Percentiles rank a stretch among this genome's conserved stretches.
Conservation (phyloP, 23 red algal genomes). For the Gracilariopsis chorda region DNA sequence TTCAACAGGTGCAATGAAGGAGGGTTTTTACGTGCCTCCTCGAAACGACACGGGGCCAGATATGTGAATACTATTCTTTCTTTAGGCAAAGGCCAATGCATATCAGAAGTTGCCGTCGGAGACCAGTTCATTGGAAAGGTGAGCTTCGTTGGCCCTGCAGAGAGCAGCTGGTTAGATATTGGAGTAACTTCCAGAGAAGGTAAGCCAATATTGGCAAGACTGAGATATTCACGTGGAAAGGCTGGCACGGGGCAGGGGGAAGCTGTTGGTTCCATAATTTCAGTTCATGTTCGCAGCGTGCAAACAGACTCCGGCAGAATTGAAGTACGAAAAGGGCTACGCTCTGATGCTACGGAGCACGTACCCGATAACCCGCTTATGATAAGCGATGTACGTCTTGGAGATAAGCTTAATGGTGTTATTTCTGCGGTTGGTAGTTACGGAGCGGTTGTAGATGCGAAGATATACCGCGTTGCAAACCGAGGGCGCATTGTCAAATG, state of each 20-base stretch:
- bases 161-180: slow-evolving; percentile 54
- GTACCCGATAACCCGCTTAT: not conserved
- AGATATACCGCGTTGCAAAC: slow-evolving; percentile 4
- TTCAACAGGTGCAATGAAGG: too few species aligned
- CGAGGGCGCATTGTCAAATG: not conserved
- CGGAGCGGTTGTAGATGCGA: slow-evolving; percentile 36
- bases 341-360: not conserved
- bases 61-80: too few species aligned
- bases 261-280: not conserved
- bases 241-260: not conserved
- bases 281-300: slow-evolving; percentile 37
- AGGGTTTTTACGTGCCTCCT: too few species aligned
- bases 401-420: slow-evolving; percentile 35
- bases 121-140: slow-evolving; percentile 36
- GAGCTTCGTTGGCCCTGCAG: slow-evolving; percentile 28
- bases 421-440: slow-evolving; percentile 1
- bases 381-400: slow-evolving; percentile 5
- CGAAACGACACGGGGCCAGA: too few species aligned
- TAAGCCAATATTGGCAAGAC: not conserved
- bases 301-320: slow-evolving; percentile 12
- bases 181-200: not conserved
- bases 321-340: not conserved
- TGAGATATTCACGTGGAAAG: not conserved
- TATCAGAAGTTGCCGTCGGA: slow-evolving; percentile 20
- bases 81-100: not conserved